phyloP scores from a whole-genome alignment of 2,329 filamentous ascomycete species.

The Diaporthe helianthi region DNA sequence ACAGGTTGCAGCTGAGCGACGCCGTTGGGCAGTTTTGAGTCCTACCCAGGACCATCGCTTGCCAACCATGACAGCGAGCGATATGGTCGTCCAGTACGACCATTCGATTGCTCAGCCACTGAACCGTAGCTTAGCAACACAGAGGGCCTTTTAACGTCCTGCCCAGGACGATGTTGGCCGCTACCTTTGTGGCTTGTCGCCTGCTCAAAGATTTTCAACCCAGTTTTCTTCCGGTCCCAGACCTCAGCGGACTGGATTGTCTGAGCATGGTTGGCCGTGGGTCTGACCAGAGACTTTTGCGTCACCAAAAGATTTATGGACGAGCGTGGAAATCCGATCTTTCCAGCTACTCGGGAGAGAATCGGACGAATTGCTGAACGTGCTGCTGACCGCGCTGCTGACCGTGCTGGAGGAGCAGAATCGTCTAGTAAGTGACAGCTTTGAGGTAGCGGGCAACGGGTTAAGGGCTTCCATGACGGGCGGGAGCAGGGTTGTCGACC shows the following conservation, averaged over 20 bases:
- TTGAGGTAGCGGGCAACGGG: background rate
- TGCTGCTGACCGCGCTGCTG: background rate
- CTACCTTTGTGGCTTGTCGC: background rate
- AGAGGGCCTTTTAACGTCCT: conserved; percentile 49
- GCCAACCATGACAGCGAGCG: conserved; percentile 11
- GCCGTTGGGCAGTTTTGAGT: conserved; percentile 44
- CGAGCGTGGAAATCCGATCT: background rate
- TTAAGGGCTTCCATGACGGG: background rate
- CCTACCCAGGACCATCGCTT: conserved; percentile 44
- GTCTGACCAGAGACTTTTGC: background rate
- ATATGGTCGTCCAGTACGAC: background rate
- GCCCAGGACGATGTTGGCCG: conserved; percentile 44
- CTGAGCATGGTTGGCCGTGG: background rate
- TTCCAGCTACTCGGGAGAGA: background rate
- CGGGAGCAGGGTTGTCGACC: background rate
- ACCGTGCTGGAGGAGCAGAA: too few species aligned
- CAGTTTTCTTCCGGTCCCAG: background rate
- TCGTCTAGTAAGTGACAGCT: background rate
- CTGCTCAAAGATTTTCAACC: background rate
- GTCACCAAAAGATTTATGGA: background rate
- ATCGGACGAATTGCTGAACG: background rate
- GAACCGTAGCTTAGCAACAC: conserved; percentile 27
- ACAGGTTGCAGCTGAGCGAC: background rate
- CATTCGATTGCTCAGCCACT: conserved; percentile 25
- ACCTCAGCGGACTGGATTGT: too few species aligned